Evolutionary conservation across 371 early-diverging fungal genomes (phyloP).

Genomic region (Amoeboradix gromovi): DNA sequence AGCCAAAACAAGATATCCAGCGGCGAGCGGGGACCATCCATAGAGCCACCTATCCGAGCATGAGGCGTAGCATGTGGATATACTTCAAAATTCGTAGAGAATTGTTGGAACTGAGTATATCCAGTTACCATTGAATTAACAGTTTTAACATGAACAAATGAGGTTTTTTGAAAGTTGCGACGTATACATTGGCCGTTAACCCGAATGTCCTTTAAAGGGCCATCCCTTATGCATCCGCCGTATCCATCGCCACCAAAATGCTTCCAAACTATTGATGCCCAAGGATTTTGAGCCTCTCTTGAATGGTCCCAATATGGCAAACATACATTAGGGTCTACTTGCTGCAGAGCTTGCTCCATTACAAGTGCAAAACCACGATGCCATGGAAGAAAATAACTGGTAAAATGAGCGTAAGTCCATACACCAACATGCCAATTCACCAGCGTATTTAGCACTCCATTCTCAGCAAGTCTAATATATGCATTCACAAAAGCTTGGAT

Average conservation of each 20-base stretch:
- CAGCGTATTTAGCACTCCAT: neutral
- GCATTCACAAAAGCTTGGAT: neutral
- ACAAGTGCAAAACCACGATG: constrained; percentile 9
- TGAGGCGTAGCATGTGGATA: neutral
- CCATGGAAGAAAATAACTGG: constrained; percentile 11
- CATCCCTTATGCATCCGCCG: neutral
- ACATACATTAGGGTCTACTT: constrained; percentile 3
- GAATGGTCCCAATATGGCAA: constrained; percentile 6
- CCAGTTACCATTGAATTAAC: neutral
- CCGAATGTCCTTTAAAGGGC: neutral
- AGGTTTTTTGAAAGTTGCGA: neutral
- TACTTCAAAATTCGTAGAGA: neutral
- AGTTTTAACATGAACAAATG: neutral
- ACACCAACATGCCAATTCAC: neutral
- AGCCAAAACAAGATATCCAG: neutral
- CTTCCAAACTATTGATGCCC: neutral
- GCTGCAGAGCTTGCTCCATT: constrained; percentile 10
- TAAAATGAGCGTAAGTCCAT: neutral
- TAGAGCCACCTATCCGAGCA: neutral
- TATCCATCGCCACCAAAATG: neutral
- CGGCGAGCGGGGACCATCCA: neutral
- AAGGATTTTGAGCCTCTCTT: neutral
- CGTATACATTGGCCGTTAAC: neutral
- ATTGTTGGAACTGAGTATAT: neutral
- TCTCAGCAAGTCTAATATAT: neutral